These are phyloP conservation scores for Cylindrotheca closterium DNA, from an alignment of 108 stramenopile genomes.

Conservation along the genomic window DNA sequence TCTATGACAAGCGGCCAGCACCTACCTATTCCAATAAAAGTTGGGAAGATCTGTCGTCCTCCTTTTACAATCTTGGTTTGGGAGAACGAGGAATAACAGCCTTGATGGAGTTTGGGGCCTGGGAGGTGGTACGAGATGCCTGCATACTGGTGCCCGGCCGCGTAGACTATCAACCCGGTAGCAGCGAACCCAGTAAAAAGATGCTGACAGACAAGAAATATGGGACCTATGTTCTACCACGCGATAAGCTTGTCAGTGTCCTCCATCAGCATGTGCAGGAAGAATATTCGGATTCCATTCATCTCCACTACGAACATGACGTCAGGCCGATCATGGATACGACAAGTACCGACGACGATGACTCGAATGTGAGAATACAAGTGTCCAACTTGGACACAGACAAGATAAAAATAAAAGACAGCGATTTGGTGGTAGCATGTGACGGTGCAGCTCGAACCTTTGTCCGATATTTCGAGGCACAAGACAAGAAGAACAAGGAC, in stretches of 20 bases:
- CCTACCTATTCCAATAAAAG: too few species aligned
- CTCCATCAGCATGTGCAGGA: constrained; percentile 55
- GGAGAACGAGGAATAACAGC: constrained; percentile 80
- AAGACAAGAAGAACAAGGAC: constrained; percentile 43
- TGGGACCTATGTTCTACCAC: constrained; percentile 66
- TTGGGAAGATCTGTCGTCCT: constrained; percentile 57
- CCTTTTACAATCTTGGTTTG: constrained; percentile 73
- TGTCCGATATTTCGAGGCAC: constrained; percentile 60
- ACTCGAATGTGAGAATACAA: not conserved
- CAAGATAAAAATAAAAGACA: constrained; percentile 12
- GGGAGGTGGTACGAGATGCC: constrained; percentile 56
- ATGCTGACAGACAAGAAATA: constrained; percentile 67
- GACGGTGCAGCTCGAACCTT: constrained; percentile 74
- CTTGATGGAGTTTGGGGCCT: constrained; percentile 66
- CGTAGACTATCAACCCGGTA: constrained; percentile 80
- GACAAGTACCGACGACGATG: too few species aligned
- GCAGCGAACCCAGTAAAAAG: constrained; percentile 58
- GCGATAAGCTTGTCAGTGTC: constrained; percentile 79
- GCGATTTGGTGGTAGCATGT: constrained; percentile 63
- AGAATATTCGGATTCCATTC: constrained; percentile 48
- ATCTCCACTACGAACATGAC: constrained; percentile 58
- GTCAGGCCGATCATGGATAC: constrained; percentile 51
- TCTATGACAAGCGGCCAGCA: constrained; percentile 66
- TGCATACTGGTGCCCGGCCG: constrained; percentile 72
- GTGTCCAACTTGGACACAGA: constrained; percentile 22